Evolutionary conservation across 306 rosid species (phyloP), one percentile per base, ranked within the genome.

Genomic region (Lupinus albus): DNA sequence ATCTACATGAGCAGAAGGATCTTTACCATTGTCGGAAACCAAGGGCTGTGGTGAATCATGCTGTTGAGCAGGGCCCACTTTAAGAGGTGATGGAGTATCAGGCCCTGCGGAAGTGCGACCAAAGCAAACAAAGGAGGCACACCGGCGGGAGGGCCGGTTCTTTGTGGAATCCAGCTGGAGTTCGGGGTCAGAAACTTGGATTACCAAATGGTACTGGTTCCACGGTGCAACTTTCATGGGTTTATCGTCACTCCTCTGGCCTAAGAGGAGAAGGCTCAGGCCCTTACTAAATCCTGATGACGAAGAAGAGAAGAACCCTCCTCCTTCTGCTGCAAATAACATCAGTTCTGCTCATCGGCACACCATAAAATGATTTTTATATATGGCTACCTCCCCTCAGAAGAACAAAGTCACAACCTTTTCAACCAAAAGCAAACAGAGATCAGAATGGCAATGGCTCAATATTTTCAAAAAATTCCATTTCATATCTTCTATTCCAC

Each of bases 151-250:
- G 71, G 74, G 82, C 57, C 86, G 76, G 67, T 77, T 88, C 92
- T 93, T 90, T 59, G 88, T 61, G 69, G 97, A 80, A 83, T 96
- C 99, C 97, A 89, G 97, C 97, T 86, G 98, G 89, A 86, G 91
- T 78, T 93, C 84, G 35, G 87, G 77, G 69, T 93, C 94, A 78
- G 96, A 67, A 83, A 83, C 98, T 89, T 79, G 86, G 84, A 84
- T 89, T 76, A 90, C 95, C 91, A 90, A 90, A 84, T 84, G 98
- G 93, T 92, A 92, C 76, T 92, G 98, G 75, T 84, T 89, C 98
- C 95, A 90, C 84, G 97, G 99, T 17, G 84, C 83, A 77, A 93
- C 96, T 93, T 94, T 90, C 97, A 88, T 90, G 99, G 89, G 94
- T 83, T 86, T 89, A 74, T 88, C 96, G 83, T 90, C 91, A 73